Evolutionary conservation across 768 basidiomycete genomes (phyloP).

Genomic region (Boletus barrowsii): DNA sequence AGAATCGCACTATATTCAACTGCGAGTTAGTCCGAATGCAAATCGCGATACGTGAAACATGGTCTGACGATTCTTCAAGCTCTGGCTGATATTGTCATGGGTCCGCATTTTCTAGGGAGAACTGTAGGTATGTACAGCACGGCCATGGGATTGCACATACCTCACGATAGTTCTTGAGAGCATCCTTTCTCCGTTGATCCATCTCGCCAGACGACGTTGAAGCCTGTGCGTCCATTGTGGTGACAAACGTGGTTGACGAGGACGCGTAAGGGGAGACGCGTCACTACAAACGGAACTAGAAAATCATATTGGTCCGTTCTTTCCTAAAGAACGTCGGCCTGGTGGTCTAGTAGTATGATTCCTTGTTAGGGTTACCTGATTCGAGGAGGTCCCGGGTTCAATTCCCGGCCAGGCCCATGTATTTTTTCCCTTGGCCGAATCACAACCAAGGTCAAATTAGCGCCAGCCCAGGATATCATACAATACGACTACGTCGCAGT

Average conservation of each 20-base stretch:
- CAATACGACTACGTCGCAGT: slow-evolving; percentile 1
- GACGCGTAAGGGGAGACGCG: slow-evolving; percentile 25
- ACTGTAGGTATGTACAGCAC: not conserved
- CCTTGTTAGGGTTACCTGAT: slow-evolving; percentile 44
- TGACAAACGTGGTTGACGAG: slow-evolving; percentile 1
- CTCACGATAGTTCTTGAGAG: slow-evolving; percentile 74
- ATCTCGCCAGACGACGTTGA: slow-evolving; percentile 58
- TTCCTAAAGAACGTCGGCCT: slow-evolving; percentile 26
- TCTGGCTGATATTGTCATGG: slow-evolving; percentile 84
- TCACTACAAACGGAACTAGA: slow-evolving; percentile 8
- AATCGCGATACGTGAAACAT: not conserved
- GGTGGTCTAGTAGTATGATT: slow-evolving; percentile 56
- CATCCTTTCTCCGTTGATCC: slow-evolving; percentile 70
- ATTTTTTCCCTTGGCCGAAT: not conserved
- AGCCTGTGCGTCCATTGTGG: slow-evolving; percentile 28
- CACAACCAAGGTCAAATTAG: slow-evolving; percentile 5
- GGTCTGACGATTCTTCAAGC: slow-evolving; percentile 82
- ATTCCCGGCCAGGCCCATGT: slow-evolving; percentile 50
- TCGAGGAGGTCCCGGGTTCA: slow-evolving; percentile 63
- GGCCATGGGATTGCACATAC: slow-evolving; percentile 35
- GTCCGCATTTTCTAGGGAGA: slow-evolving; percentile 82
- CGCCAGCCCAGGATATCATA: slow-evolving; percentile 9
- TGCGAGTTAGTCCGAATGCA: not conserved
- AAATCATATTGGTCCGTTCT: not conserved
- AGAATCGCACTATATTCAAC: slow-evolving; percentile 72